Evolutionary conservation across 495 filamentous ascomycete species (phyloP).

Genomic region (Penicillium riverlandense): DNA sequence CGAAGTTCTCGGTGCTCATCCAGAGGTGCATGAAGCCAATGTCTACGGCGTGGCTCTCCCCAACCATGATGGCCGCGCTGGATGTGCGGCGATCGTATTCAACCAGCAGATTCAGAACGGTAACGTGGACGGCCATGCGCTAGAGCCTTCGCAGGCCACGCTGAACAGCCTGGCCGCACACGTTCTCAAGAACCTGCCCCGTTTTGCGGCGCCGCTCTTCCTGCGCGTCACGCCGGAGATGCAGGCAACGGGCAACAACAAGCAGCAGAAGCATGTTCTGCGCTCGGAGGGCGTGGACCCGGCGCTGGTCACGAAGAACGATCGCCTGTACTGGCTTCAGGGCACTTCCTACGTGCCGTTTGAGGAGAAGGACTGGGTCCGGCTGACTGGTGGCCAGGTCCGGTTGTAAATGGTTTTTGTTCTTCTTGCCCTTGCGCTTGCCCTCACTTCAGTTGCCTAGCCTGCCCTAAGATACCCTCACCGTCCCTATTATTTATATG

Average conservation of each 20-base stretch:
- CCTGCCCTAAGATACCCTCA: slow-evolving; percentile 1
- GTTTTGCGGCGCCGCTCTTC: slow-evolving; percentile 74
- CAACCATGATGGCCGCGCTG: slow-evolving; percentile 78
- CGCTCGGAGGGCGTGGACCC: slow-evolving; percentile 70
- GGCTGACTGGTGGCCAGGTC: slow-evolving; percentile 57
- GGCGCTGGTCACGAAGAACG: slow-evolving; percentile 40
- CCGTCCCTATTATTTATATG: background rate
- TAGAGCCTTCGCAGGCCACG: slow-evolving; percentile 29
- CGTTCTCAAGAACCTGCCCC: slow-evolving; percentile 51
- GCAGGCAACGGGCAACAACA: slow-evolving; percentile 75
- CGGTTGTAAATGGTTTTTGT: slow-evolving; percentile 45
- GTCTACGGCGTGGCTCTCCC: slow-evolving; percentile 84
- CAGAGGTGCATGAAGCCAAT: slow-evolving; percentile 67
- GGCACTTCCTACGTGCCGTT: slow-evolving; percentile 63
- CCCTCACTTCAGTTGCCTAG: background rate
- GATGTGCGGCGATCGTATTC: slow-evolving; percentile 67
- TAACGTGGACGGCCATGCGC: slow-evolving; percentile 10
- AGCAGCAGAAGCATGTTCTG: slow-evolving; percentile 71
- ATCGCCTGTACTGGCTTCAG: slow-evolving; percentile 65
- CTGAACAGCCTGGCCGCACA: slow-evolving; percentile 56
- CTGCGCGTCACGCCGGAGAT: slow-evolving; percentile 56
- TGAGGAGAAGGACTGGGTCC: slow-evolving; percentile 56
- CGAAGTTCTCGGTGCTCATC: slow-evolving; percentile 60
- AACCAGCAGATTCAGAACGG: slow-evolving; percentile 33
- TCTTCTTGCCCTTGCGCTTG: background rate